Percentiles rank a stretch among this genome's conserved stretches.
phyloP scores from a whole-genome alignment of 2,329 filamentous ascomycete genomes.

The Fusarium anthophilum region DNA sequence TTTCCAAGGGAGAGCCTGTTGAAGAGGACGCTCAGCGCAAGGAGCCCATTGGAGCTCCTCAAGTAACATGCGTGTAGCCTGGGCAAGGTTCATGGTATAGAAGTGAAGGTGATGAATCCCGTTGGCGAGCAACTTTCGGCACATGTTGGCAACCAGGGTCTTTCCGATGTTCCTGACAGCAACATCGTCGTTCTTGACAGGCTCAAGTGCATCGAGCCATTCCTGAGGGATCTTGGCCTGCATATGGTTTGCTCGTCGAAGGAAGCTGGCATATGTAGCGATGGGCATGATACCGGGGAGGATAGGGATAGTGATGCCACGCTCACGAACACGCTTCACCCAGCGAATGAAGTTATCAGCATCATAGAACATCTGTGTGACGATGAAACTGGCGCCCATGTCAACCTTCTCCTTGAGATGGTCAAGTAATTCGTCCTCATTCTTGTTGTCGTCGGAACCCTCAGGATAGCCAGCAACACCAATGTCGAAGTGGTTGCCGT shows the following conservation, averaged over 20 bases:
- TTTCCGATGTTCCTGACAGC: conserved; percentile 92
- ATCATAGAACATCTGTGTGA: conserved; percentile 99
- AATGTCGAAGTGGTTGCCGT: conserved; percentile 85
- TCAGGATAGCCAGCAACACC: conserved; percentile 97
- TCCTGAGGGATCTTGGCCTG: conserved; percentile 82
- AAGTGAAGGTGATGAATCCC: conserved; percentile 94
- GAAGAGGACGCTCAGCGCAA: conserved; percentile 77
- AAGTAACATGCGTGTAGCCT: conserved; percentile 91
- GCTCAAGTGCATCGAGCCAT: conserved; percentile 86
- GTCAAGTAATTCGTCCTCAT: conserved; percentile 84
- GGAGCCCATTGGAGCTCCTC: conserved; percentile 89
- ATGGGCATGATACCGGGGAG: conserved; percentile 89
- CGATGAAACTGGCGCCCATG: conserved; percentile 89
- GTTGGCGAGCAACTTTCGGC: conserved; percentile 81
- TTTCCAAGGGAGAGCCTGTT: conserved; percentile 95
- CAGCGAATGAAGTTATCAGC: conserved; percentile 93
- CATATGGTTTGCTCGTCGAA: conserved; percentile 90
- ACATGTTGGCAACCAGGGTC: conserved; percentile 87
- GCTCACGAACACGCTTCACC: conserved; percentile 85
- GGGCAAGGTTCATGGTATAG: conserved; percentile 99
- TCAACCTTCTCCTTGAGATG: conserved; percentile 98
- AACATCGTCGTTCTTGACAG: conserved; percentile 95
- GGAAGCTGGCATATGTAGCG: conserved; percentile 91
- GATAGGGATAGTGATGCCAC: conserved; percentile 85
- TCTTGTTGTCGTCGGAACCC: conserved; percentile 90